Evolutionary conservation across 1,139 yeast species (phyloP).

Genomic region (Candida glucosophila): DNA sequence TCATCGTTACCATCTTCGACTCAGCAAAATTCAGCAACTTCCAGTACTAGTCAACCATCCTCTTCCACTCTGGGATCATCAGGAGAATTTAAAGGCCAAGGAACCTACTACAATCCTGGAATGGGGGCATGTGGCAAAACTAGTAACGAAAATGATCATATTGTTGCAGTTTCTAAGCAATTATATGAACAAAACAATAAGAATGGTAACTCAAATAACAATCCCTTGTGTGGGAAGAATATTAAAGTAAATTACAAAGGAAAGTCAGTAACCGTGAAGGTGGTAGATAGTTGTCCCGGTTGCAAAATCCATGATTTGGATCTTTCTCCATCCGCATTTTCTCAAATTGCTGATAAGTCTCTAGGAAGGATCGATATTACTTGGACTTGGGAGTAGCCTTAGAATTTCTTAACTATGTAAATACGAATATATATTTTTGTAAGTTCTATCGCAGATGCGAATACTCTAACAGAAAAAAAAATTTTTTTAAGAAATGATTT

Average conservation of each 20-base stretch:
- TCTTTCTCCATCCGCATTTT: constrained; percentile 37
- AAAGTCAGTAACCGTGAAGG: constrained; percentile 35
- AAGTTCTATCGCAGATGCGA: not conserved
- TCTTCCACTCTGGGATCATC: constrained; percentile 9
- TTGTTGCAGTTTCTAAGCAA: constrained; percentile 34
- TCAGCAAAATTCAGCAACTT: constrained; percentile 9
- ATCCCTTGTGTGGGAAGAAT: constrained; percentile 35
- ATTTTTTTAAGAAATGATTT: not conserved
- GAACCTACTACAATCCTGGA: constrained; percentile 51
- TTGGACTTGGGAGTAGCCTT: constrained; percentile 25
- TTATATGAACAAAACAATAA: constrained; percentile 24
- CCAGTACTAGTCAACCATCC: constrained; percentile 11
- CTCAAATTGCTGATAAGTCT: constrained; percentile 25
- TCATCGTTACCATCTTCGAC: too few relatives aligned
- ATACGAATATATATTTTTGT: too few relatives aligned
- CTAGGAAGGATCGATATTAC: constrained; percentile 36
- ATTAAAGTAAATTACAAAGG: constrained; percentile 30
- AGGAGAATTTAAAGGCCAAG: constrained; percentile 36
- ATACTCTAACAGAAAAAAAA: not conserved
- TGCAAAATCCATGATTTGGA: constrained; percentile 32
- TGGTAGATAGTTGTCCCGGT: constrained; percentile 35
- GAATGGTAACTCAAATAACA: constrained; percentile 31
- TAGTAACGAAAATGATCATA: constrained; percentile 38
- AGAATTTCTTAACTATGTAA: not conserved
- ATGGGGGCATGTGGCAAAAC: constrained; percentile 56